A percentile compares a stretch with the other conserved stretches of the same genome.
phyloP scores from a whole-genome alignment of 139 green algal genomes.

The Coelastrella sp. region DNA sequence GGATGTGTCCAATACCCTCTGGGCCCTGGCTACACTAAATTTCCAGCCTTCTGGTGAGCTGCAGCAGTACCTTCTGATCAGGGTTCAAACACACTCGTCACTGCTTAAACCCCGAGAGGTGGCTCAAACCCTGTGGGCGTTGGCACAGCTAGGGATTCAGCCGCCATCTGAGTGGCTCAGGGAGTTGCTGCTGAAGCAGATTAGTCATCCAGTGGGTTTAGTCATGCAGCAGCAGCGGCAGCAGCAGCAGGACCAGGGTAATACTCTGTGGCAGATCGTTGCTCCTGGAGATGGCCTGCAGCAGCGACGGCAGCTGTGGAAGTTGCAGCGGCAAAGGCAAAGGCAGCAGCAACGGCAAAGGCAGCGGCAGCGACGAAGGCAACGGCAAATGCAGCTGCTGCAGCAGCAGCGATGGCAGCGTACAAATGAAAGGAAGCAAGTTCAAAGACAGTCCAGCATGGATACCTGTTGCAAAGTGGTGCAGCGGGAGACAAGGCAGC shows the following conservation, averaged over 20 bases:
- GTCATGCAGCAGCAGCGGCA: background rate
- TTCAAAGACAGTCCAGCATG: too few species aligned
- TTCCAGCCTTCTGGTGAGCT: slow-evolving; percentile 1
- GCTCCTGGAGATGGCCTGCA: too few species aligned
- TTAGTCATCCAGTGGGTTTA: background rate
- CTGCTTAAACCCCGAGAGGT: slow-evolving; percentile 25
- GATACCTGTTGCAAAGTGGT: too few species aligned
- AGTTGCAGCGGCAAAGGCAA: too few species aligned
- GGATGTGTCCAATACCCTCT: slow-evolving; percentile 31
- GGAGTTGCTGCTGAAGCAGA: slow-evolving; percentile 25
- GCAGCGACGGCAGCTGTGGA: too few species aligned
- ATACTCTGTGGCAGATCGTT: background rate
- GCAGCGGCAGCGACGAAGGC: too few species aligned
- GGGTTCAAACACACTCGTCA: slow-evolving; percentile 3
- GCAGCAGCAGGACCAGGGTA: background rate
- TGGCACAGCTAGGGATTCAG: background rate
- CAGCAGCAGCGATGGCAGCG: too few species aligned
- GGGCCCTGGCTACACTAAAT: slow-evolving; percentile 15
- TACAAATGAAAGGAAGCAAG: too few species aligned
- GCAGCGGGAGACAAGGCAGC: background rate
- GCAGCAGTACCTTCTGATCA: background rate
- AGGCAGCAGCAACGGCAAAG: too few species aligned
- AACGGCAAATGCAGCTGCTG: too few species aligned
- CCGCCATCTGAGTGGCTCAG: background rate
- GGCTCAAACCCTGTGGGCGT: background rate